These are phyloP conservation scores for Trametes maxima DNA, from an alignment of 768 basidiomycete species.

Conservation along the genomic window DNA sequence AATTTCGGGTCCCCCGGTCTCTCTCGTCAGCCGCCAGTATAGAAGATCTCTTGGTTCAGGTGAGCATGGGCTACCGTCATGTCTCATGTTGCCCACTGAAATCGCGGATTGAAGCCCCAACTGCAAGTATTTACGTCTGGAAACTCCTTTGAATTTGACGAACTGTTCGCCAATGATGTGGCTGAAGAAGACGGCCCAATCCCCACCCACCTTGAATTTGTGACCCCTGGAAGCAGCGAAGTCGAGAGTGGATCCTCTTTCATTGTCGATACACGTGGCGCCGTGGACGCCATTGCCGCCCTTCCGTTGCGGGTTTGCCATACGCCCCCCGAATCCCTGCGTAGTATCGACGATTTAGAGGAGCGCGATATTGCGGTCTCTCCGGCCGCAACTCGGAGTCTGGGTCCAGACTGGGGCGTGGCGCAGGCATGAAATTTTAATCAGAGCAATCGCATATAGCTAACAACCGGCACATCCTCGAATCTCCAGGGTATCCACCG, in stretches of 20 bases:
- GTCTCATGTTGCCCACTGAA: not conserved
- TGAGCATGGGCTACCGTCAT: not conserved
- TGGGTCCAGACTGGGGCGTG: no score
- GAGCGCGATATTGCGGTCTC: no score
- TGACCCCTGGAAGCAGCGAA: not conserved
- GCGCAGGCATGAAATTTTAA: not conserved
- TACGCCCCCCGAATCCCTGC: not conserved
- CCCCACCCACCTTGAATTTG: conserved; percentile 1
- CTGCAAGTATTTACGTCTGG: not conserved
- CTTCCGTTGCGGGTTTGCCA: not conserved
- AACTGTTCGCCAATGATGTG: not conserved
- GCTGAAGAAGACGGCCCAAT: not conserved
- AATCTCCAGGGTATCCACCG: not conserved
- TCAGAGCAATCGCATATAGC: not conserved
- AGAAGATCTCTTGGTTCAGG: not conserved
- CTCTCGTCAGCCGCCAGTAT: not conserved
- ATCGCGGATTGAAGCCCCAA: not conserved
- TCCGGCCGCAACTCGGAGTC: not conserved
- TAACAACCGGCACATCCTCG: not conserved
- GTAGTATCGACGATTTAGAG: not conserved
- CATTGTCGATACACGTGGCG: conserved; percentile 1
- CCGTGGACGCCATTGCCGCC: not conserved
- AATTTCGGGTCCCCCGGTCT: conserved; percentile 8
- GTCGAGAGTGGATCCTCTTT: not conserved
- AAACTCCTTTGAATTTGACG: not conserved